phyloP scores from a whole-genome alignment of 2,329 filamentous ascomycete genomes.

The Alternaria brassicicola region DNA sequence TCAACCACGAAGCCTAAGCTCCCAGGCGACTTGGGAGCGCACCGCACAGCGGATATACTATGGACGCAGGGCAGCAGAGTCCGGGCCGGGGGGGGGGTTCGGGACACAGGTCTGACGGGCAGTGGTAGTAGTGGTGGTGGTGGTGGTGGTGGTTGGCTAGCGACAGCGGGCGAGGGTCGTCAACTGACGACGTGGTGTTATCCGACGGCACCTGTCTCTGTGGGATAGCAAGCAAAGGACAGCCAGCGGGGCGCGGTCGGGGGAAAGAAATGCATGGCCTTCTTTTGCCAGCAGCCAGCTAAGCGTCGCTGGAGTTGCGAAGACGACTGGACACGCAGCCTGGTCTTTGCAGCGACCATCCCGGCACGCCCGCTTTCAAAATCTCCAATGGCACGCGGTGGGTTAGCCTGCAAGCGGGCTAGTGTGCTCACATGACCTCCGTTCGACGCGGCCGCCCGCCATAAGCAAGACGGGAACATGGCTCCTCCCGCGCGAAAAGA shows the following conservation, averaged over 20 bases:
- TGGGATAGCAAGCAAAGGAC: slow-evolving; percentile 26
- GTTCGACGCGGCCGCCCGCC: slow-evolving; percentile 27
- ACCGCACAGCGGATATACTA: slow-evolving; percentile 30
- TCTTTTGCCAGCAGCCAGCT: slow-evolving; percentile 42
- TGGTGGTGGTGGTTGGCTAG: slow-evolving; percentile 32
- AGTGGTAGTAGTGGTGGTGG: too few relatives aligned
- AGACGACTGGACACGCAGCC: slow-evolving; percentile 40
- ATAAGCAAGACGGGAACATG: slow-evolving; percentile 28
- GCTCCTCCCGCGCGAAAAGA: slow-evolving; percentile 44
- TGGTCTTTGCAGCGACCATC: slow-evolving; percentile 33
- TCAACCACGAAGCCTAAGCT: slow-evolving; percentile 9
- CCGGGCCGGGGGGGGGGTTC: slow-evolving; percentile 35
- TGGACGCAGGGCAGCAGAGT: slow-evolving; percentile 17
- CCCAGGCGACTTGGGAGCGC: slow-evolving; percentile 17
- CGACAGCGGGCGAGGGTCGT: slow-evolving; percentile 23
- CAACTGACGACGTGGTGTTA: slow-evolving; percentile 37
- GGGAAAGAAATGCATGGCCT: slow-evolving; percentile 44
- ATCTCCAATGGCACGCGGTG: slow-evolving; percentile 22
- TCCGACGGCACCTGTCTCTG: slow-evolving; percentile 31
- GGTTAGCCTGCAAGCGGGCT: slow-evolving; percentile 19
- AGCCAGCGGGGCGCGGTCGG: slow-evolving; percentile 40
- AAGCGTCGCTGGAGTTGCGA: slow-evolving; percentile 46
- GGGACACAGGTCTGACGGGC: slow-evolving; percentile 33
- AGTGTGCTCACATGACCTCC: slow-evolving; percentile 35
- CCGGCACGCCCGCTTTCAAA: slow-evolving; percentile 23